These are phyloP conservation scores for Discostella stelligeroides DNA, from an alignment of 108 stramenopile species.

Conservation along the genomic window DNA sequence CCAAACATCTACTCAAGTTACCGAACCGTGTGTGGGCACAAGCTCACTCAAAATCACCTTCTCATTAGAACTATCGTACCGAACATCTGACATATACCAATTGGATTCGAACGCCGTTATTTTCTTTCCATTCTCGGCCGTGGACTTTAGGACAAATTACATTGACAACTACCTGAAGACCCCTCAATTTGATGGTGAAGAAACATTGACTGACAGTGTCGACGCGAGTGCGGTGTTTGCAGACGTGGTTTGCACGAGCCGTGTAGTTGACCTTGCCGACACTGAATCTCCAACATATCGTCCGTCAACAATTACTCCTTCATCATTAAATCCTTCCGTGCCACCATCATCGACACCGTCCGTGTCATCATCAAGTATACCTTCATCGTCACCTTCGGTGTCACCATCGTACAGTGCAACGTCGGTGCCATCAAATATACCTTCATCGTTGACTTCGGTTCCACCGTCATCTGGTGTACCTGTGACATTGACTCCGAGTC, in stretches of 20 bases:
- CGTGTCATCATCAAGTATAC: too few relatives aligned
- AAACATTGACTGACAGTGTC: too few relatives aligned
- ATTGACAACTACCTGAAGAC: constrained; percentile 35
- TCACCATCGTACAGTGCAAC: too few relatives aligned
- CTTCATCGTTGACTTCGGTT: too few relatives aligned
- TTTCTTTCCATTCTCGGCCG: constrained; percentile 31
- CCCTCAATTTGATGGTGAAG: constrained; percentile 9
- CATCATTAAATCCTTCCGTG: background rate
- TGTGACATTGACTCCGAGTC: background rate
- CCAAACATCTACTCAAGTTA: constrained; percentile 8
- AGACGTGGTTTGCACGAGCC: constrained; percentile 23
- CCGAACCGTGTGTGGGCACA: constrained; percentile 29
- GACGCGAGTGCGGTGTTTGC: constrained; percentile 19
- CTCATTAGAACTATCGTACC: constrained; percentile 30
- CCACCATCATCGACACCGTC: background rate
- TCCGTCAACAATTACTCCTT: background rate
- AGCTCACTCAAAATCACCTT: constrained; percentile 29
- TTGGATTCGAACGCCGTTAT: constrained; percentile 22
- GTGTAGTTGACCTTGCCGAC: background rate
- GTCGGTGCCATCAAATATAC: too few relatives aligned
- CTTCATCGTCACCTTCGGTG: too few relatives aligned
- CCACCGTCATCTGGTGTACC: background rate
- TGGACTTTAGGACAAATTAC: constrained; percentile 25
- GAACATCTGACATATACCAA: constrained; percentile 4
- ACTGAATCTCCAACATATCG: background rate